Conservation (phyloP, 345 rosid species). For the Moricandia moricandioides region DNA sequence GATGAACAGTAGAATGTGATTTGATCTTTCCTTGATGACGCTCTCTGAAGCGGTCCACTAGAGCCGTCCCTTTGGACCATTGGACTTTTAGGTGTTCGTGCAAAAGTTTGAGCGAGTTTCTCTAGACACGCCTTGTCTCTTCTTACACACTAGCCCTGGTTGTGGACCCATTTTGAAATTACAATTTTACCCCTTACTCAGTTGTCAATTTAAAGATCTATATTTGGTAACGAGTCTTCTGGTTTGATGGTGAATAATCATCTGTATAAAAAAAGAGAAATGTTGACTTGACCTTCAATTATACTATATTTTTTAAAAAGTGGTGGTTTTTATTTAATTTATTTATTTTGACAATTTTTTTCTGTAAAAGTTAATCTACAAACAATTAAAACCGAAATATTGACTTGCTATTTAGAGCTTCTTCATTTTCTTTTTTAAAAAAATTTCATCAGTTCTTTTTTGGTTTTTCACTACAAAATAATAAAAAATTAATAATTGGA, state of each 20-base stretch:
- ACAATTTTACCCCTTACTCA: background rate
- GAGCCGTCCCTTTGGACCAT: constrained; percentile 39
- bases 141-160: constrained; percentile 10
- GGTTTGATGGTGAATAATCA: background rate
- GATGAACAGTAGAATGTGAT: constrained; percentile 9
- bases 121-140: constrained; percentile 38
- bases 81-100: constrained; percentile 42
- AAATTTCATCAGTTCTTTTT: too few species aligned
- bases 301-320: background rate
- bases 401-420: too few species aligned
- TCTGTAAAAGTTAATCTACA: background rate
- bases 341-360: too few species aligned
- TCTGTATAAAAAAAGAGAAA: background rate
- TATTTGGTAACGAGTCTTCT: constrained; percentile 9
- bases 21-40: constrained; percentile 21
- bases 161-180: constrained; percentile 1
- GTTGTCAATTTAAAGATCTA: constrained; percentile 10
- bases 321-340: background rate
- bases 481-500: too few species aligned
- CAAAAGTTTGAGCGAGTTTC: constrained; percentile 40
- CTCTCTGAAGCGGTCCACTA: constrained; percentile 25
- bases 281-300: constrained; percentile 12
- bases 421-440: too few species aligned
- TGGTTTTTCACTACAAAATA: too few species aligned
- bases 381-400: background rate